These are phyloP conservation scores for Saccharomycopsis sp. DNA, from an alignment of 805 yeast species.

Conservation along the genomic window DNA sequence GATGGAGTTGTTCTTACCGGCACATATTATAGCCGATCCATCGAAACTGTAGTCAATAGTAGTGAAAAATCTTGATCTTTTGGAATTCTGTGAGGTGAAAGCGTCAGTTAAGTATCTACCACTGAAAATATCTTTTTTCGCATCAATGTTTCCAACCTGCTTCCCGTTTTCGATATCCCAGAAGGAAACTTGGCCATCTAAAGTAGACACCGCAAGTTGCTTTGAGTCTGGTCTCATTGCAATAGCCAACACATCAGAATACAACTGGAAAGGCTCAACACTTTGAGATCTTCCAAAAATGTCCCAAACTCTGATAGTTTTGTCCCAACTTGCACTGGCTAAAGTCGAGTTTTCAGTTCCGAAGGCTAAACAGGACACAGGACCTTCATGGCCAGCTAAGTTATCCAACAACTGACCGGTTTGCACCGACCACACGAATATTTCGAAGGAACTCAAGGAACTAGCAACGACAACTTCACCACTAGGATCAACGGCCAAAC, in stretches of 20 bases:
- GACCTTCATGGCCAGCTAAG: conserved; percentile 91
- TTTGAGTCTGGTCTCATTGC: conserved; percentile 91
- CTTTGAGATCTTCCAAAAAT: conserved; percentile 80
- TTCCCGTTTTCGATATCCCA: conserved; percentile 80
- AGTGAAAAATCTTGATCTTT: conserved; percentile 77
- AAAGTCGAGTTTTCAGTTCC: conserved; percentile 70
- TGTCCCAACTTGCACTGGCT: conserved; percentile 96
- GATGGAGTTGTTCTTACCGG: conserved; percentile 85
- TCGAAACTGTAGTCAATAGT: conserved; percentile 82
- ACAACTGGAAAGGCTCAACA: conserved; percentile 85
- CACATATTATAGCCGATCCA: conserved; percentile 83
- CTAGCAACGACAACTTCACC: conserved; percentile 98
- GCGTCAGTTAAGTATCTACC: conserved; percentile 83
- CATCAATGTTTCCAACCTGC: conserved; percentile 79
- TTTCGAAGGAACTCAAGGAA: conserved; percentile 79
- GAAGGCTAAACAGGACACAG: conserved; percentile 80
- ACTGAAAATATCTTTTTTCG: conserved; percentile 74
- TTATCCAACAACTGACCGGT: conserved; percentile 87
- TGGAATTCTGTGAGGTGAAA: conserved; percentile 71
- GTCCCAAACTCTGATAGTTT: conserved; percentile 88
- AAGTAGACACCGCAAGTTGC: conserved; percentile 77
- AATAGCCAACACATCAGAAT: conserved; percentile 75
- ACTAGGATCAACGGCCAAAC: conserved; percentile 92
- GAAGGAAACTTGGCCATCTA: conserved; percentile 79
- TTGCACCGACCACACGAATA: conserved; percentile 96